A percentile compares a stretch with the other conserved stretches of the same genome.
Conservation (phyloP, 805 yeast species). For the Grigorovia humatica region DNA sequence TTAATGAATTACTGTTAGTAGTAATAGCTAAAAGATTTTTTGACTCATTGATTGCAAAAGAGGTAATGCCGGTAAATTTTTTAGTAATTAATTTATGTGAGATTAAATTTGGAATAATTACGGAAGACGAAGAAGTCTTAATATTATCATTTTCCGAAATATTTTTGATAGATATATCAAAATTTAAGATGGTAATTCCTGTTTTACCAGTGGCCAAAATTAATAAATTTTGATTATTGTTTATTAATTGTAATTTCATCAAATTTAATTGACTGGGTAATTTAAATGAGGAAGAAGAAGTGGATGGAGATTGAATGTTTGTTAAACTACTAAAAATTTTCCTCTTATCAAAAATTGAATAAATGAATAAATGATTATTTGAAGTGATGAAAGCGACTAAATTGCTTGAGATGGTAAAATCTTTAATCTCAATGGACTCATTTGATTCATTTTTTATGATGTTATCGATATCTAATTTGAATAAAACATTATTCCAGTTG, state of each 20-base stretch:
- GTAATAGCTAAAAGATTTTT: constrained; percentile 35
- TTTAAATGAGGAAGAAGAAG: not conserved
- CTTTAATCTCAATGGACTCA: not conserved
- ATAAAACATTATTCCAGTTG: not conserved
- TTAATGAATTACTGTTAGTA: constrained; percentile 51
- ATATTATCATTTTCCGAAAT: not conserved
- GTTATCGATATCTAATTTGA: not conserved
- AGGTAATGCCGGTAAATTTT: constrained; percentile 46
- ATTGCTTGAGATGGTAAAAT: not conserved
- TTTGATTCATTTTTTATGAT: not conserved
- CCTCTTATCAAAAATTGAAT: not conserved
- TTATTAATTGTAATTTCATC: not conserved
- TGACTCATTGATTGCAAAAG: constrained; percentile 33
- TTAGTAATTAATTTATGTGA: constrained; percentile 10
- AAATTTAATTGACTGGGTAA: not conserved
- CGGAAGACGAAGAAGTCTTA: not conserved
- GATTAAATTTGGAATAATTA: not conserved
- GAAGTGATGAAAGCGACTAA: not conserved
- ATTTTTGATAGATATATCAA: not conserved
- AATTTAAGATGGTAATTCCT: constrained; percentile 13
- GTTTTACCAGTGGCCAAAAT: constrained; percentile 37
- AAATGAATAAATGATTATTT: not conserved
- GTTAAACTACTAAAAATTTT: not conserved
- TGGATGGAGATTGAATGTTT: not conserved
- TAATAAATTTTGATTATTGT: constrained; percentile 24